Evolutionary conservation across 2,329 filamentous ascomycete species (phyloP).

Genomic region (Cryphonectria carpinicola): DNA sequence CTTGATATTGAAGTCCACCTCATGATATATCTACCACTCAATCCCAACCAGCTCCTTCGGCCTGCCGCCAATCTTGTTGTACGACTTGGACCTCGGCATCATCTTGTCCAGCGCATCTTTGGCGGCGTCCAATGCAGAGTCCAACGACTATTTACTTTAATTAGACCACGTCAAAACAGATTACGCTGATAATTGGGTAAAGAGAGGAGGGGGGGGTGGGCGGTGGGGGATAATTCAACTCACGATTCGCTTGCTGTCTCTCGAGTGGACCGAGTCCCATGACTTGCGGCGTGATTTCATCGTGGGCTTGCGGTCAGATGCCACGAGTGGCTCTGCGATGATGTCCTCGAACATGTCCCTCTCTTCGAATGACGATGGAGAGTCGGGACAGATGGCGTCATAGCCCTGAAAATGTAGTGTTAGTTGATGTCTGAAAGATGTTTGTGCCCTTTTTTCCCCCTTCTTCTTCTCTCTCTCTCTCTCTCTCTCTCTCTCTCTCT

Average conservation of each 20-base stretch:
- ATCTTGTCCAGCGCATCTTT: slow-evolving; percentile 11
- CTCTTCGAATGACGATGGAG: slow-evolving; percentile 2
- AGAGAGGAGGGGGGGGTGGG: neutral
- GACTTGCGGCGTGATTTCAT: slow-evolving; percentile 7
- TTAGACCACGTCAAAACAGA: neutral
- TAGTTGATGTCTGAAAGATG: neutral
- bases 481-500: neutral
- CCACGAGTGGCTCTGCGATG: slow-evolving; percentile 7
- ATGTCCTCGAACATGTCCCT: slow-evolving; percentile 8
- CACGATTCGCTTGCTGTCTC: slow-evolving; percentile 9
- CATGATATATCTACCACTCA: neutral
- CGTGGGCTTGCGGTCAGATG: slow-evolving; percentile 6
- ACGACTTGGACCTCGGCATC: slow-evolving; percentile 7
- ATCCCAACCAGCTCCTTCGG: slow-evolving; percentile 1
- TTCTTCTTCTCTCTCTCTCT: no score
- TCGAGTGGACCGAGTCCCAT: slow-evolving; percentile 6
- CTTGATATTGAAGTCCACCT: neutral
- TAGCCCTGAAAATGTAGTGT: neutral
- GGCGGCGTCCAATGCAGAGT: slow-evolving; percentile 4
- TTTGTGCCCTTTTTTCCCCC: no score
- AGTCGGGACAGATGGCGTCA: slow-evolving; percentile 2
- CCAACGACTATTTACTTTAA: neutral
- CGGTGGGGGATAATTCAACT: neutral
- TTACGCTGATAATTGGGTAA: no score
- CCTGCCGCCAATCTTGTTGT: slow-evolving; percentile 1